phyloP scores from a whole-genome alignment of 2,329 filamentous ascomycete species.

The Botrytis cinerea region DNA sequence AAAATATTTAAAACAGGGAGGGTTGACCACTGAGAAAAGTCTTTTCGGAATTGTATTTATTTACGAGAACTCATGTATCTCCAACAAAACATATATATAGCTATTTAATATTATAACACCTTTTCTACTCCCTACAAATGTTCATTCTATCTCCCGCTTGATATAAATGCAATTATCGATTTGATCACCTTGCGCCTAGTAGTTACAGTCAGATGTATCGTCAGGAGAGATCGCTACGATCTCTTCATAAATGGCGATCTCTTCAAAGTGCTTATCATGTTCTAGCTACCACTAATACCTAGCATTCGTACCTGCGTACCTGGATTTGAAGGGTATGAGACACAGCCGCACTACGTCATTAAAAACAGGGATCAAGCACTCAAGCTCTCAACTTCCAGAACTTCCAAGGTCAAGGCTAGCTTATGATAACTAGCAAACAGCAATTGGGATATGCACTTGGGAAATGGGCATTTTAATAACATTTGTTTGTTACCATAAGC shows the following conservation, averaged over 20 bases:
- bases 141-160: background rate
- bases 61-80: background rate
- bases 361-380: background rate
- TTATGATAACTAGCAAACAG: background rate
- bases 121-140: background rate
- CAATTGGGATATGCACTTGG: background rate
- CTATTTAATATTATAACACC: background rate
- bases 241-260: too few relatives aligned
- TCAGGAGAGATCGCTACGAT: background rate
- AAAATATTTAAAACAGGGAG: too few relatives aligned
- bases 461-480: background rate
- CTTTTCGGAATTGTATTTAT: background rate
- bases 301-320: background rate
- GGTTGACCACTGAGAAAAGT: background rate
- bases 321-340: background rate
- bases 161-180: background rate
- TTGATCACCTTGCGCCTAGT: background rate
- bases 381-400: background rate
- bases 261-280: background rate
- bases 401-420: background rate
- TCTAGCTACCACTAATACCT: too few relatives aligned
- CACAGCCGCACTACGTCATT: conserved; percentile 7
- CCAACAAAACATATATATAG: background rate
- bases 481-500: background rate
- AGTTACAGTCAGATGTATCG: background rate